phyloP scores from a whole-genome alignment of 2,329 filamentous ascomycete species.

The Diplodia mutila region DNA sequence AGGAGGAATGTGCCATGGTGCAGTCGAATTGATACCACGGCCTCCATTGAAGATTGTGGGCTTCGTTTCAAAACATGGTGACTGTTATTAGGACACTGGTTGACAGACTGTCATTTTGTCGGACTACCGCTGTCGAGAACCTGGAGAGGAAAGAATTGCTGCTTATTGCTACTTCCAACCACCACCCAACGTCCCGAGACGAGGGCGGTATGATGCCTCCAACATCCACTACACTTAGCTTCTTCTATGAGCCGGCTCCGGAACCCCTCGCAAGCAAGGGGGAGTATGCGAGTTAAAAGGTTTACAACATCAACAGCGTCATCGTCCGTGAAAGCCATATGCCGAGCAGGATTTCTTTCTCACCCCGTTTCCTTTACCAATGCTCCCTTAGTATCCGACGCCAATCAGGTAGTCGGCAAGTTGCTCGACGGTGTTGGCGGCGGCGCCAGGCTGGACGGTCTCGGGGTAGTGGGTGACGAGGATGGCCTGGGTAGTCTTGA shows the following conservation, averaged over 20 bases:
- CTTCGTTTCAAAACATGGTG: background rate
- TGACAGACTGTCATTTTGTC: background rate
- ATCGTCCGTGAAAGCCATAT: slow-evolving; percentile 24
- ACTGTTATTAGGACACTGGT: background rate
- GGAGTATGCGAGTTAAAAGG: slow-evolving; percentile 44
- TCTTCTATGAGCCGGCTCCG: slow-evolving; percentile 27
- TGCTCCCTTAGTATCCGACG: slow-evolving; percentile 67
- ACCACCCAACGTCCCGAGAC: slow-evolving; percentile 16
- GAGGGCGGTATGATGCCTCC: slow-evolving; percentile 20
- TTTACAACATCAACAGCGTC: slow-evolving; percentile 37
- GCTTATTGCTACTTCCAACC: slow-evolving; percentile 19
- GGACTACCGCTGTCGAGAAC: background rate
- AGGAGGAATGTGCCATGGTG: background rate
- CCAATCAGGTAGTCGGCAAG: slow-evolving; percentile 86
- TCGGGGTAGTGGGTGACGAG: slow-evolving; percentile 87
- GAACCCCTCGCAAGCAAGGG: slow-evolving; percentile 25
- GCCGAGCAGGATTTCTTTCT: slow-evolving; percentile 4
- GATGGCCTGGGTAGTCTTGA: slow-evolving; percentile 87
- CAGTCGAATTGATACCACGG: background rate
- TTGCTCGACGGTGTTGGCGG: slow-evolving; percentile 76
- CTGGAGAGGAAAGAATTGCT: slow-evolving; percentile 15
- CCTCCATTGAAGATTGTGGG: background rate
- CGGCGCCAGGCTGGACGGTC: slow-evolving; percentile 70
- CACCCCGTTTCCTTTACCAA: slow-evolving; percentile 5
- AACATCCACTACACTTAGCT: slow-evolving; percentile 21